Evolutionary conservation across 208 protist species (phyloP).

Genomic region (Wallacemonas sp.): DNA sequence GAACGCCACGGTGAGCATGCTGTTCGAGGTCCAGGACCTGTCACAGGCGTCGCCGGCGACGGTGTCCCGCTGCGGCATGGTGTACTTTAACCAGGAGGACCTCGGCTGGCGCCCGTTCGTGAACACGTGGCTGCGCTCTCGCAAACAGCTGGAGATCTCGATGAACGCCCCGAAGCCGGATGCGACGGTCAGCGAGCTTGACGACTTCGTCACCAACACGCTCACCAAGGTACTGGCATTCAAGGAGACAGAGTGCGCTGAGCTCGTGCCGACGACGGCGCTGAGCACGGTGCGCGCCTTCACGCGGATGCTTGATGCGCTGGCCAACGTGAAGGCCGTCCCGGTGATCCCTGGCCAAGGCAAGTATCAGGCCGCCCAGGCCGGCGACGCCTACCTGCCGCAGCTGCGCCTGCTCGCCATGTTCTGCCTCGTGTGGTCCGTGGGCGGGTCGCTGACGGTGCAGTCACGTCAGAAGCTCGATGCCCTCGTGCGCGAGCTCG

Average conservation of each 20-base stretch:
- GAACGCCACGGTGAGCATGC: constrained; percentile 93
- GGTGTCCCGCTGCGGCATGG: constrained; percentile 98
- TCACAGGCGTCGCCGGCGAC: constrained; percentile 98
- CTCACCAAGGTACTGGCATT: constrained; percentile 78
- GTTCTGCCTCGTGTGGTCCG: constrained; percentile 96
- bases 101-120: constrained; percentile 95
- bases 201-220: constrained; percentile 86
- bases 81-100: constrained; percentile 96
- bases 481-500: constrained; percentile 93
- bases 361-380: constrained; percentile 76
- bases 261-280: constrained; percentile 89
- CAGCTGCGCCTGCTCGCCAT: constrained; percentile 95
- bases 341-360: constrained; percentile 58
- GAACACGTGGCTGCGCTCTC: constrained; percentile 91
- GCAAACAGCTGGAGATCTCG: constrained; percentile 79
- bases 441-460: constrained; percentile 92
- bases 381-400: constrained; percentile 86
- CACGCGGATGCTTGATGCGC: constrained; percentile 94
- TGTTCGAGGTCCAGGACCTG: constrained; percentile 99
- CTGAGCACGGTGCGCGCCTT: constrained; percentile 93
- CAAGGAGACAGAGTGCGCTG: constrained; percentile 75
- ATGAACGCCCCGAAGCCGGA: constrained; percentile 92
- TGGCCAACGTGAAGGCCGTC: constrained; percentile 87
- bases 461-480: constrained; percentile 92
- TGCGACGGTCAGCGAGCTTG: constrained; percentile 75